Base-by-base conservation (phyloP, 2,329 filamentous ascomycete species). In the Chlorencoelia australis region DNA sequence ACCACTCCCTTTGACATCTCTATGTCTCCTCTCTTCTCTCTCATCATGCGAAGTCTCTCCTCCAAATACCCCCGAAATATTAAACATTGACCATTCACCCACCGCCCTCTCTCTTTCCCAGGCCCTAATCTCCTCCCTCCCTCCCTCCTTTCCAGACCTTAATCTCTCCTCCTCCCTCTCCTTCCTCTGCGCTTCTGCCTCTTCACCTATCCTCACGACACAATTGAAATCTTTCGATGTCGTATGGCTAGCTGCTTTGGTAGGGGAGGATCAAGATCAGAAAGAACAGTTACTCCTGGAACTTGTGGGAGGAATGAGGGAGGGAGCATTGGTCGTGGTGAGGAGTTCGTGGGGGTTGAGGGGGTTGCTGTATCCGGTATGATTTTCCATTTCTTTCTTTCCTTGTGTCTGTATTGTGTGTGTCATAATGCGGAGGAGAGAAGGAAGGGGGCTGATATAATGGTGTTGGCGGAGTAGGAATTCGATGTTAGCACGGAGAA, bases 231-330 rank as follows among this genome's bases (percentile, higher is more conserved):
- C 36, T 1, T 65, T 60, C 29, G 62, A 70, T 32, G 61, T 69
- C 0, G 63, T 72, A 0, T 70, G 65, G 44, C 47, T 72, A 4
- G 68, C 68, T 3, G 67, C 67, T 1, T 49, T 72, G 0, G 68
- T 71, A 0, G 68, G 68, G 0, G 50, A 51, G 8, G 55, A 57
- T 1, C 59, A 62, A n/a, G 22, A 34, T 0, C 52, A 62, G 1
- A 72, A 72, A 46, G 50, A 65, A 21, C 38, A 26, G 0, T 59
- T 69, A 15, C 33, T 71, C 2, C 36, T 44, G 5, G 46, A 45
- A 1, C 44, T 70, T 3, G 59, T 56, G 2, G 37, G 29, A 15
- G 56, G 55, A 27, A 62, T 70, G 62, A 55, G 43, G 21, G 47
- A 52, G 0, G 67, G 67, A 1, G 58, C 60, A 0, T 35, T 70